Conservation (phyloP, 2,329 filamentous ascomycete genomes). For the Thielaviopsis ethacetica region DNA sequence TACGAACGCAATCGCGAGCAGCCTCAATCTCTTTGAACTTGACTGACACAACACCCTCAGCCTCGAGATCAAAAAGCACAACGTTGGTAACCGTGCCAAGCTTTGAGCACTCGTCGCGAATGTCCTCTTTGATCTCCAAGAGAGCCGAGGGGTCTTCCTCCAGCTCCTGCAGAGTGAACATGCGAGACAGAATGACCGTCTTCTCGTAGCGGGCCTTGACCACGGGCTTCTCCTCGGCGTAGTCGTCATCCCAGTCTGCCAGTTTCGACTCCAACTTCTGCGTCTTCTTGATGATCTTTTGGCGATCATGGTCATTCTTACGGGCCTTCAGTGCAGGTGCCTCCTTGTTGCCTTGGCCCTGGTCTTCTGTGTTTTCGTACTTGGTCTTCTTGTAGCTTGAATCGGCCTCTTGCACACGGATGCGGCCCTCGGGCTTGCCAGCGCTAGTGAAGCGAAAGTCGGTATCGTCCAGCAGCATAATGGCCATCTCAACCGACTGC, state of each 20-base stretch:
- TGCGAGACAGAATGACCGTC: slow-evolving; percentile 73
- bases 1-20: slow-evolving; percentile 53
- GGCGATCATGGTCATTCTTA: slow-evolving; percentile 52
- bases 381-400: slow-evolving; percentile 81
- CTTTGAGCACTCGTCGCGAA: slow-evolving; percentile 77
- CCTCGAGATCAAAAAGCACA: slow-evolving; percentile 73
- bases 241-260: slow-evolving; percentile 90
- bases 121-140: slow-evolving; percentile 87
- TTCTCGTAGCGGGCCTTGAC: slow-evolving; percentile 50
- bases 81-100: slow-evolving; percentile 81
- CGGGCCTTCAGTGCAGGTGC: slow-evolving; percentile 19
- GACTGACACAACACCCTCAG: slow-evolving; percentile 70
- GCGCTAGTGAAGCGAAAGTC: slow-evolving; percentile 52
- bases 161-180: slow-evolving; percentile 78
- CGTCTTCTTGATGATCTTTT: slow-evolving; percentile 80
- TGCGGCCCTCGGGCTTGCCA: slow-evolving; percentile 43
- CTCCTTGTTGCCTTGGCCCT: slow-evolving; percentile 22
- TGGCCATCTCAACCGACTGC: slow-evolving; percentile 76
- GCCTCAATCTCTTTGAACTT: slow-evolving; percentile 58
- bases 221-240: slow-evolving; percentile 28
- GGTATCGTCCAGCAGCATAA: slow-evolving; percentile 65
- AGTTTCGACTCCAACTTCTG: slow-evolving; percentile 85
- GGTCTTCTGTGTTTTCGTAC: slow-evolving; percentile 35
- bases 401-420: slow-evolving; percentile 73
- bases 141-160: slow-evolving; percentile 70